Percentiles rank a stretch among this genome's conserved stretches.
Conservation (phyloP, 345 rosid genomes). For the Combretum micranthum region DNA sequence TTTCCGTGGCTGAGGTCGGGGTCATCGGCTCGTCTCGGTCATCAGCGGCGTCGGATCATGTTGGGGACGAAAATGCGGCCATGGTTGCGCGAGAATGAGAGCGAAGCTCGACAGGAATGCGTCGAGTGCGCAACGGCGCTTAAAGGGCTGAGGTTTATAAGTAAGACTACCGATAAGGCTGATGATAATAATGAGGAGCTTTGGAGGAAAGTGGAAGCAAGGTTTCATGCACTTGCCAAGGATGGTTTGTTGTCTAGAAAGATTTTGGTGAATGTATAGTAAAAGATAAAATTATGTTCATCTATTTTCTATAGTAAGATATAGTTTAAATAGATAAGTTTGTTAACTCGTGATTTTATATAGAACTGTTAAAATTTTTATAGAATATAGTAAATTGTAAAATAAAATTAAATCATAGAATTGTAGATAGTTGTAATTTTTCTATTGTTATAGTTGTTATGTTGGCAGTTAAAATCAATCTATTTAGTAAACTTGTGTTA, state of each 20-base stretch:
- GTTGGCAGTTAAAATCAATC: too few relatives aligned
- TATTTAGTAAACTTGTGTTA: too few relatives aligned
- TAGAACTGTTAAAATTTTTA: too few relatives aligned
- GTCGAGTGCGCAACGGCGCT: conserved; percentile 76
- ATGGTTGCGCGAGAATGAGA: conserved; percentile 48
- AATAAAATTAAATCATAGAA: too few relatives aligned
- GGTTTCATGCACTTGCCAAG: conserved; percentile 47
- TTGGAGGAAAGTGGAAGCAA: conserved; percentile 65
- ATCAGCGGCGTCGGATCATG: conserved; percentile 26
- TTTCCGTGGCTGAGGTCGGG: conserved; percentile 55
- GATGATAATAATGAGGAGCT: conserved; percentile 30
- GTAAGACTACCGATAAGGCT: conserved; percentile 38
- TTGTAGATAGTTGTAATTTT: too few relatives aligned
- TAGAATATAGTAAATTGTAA: too few relatives aligned
- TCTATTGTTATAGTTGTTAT: too few relatives aligned
- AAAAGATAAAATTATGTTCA: conserved; percentile 9
- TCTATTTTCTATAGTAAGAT: background rate
- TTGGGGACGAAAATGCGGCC: conserved; percentile 22
- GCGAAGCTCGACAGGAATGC: conserved; percentile 59
- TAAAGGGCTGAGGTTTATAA: conserved; percentile 68
- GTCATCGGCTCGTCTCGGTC: conserved; percentile 43
- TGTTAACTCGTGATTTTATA: too few relatives aligned
- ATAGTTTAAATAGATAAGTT: too few relatives aligned
- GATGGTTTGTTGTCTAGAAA: conserved; percentile 66
- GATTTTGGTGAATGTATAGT: conserved; percentile 96